These are phyloP conservation scores for Alternaria sp. DNA, from an alignment of 2,329 filamentous ascomycete species.

Conservation along the genomic window DNA sequence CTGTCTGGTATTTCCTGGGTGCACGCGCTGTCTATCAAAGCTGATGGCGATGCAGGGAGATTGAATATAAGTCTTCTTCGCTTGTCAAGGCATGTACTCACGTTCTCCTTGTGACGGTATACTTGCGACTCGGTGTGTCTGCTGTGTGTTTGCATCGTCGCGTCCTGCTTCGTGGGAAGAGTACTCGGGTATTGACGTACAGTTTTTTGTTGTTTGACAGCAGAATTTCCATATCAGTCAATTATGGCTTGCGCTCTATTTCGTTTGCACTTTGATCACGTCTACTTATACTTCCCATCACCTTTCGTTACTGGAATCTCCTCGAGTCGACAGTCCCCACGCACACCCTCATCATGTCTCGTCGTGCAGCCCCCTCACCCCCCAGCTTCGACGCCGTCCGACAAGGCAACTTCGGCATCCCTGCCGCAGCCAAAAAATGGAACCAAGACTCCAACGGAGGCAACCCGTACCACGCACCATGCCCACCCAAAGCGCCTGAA, in stretches of 20 bases:
- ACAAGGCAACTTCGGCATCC: background rate
- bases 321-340: background rate
- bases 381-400: background rate
- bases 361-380: background rate
- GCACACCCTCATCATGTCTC: background rate
- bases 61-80: background rate
- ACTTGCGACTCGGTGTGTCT: background rate
- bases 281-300: background rate
- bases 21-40: background rate
- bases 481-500: background rate
- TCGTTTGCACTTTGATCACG: background rate
- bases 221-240: background rate
- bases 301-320: background rate
- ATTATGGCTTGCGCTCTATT: background rate
- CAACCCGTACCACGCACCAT: background rate
- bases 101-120: background rate
- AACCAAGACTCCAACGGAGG: background rate
- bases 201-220: background rate
- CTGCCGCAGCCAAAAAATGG: background rate
- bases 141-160: background rate
- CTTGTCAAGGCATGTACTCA: background rate
- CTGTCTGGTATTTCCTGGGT: background rate
- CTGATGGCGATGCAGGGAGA: conserved; percentile 1
- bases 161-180: no score
- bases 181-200: background rate